A percentile compares a stretch with the other conserved stretches of the same genome.
Conservation (phyloP, 148 eudicot genomes). For the Selenicereus undatus region DNA sequence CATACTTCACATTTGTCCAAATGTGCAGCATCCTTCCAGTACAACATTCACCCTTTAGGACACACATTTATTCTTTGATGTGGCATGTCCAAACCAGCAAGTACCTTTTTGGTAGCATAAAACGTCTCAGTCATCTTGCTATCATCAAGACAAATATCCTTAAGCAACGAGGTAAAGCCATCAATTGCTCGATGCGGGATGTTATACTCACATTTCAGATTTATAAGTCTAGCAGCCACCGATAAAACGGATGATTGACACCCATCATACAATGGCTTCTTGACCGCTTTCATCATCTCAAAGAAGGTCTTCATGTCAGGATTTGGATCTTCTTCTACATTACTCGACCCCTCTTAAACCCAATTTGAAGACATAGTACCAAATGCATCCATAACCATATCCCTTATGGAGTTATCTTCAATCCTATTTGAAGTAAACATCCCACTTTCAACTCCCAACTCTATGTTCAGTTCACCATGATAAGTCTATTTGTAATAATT, state of each 20-base stretch:
- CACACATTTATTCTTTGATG: neutral
- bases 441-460: no score
- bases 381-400: neutral
- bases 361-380: neutral
- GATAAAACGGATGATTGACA: neutral
- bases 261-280: conserved; percentile 1
- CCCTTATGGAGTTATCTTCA: neutral
- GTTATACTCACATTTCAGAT: conserved; percentile 8
- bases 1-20: neutral
- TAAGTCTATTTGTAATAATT: no score
- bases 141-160: neutral
- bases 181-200: neutral
- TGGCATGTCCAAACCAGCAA: conserved; percentile 6
- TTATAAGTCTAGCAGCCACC: neutral
- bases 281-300: neutral
- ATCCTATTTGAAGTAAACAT: no score
- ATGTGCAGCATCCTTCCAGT: neutral
- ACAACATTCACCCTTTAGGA: neutral
- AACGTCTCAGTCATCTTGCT: neutral
- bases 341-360: neutral
- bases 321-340: no score
- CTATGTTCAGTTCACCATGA: no score
- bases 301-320: neutral
- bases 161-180: neutral
- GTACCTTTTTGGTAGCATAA: neutral